Base-by-base conservation (phyloP, 768 basidiomycete species). In the Cantharellus cinnabarinus region DNA sequence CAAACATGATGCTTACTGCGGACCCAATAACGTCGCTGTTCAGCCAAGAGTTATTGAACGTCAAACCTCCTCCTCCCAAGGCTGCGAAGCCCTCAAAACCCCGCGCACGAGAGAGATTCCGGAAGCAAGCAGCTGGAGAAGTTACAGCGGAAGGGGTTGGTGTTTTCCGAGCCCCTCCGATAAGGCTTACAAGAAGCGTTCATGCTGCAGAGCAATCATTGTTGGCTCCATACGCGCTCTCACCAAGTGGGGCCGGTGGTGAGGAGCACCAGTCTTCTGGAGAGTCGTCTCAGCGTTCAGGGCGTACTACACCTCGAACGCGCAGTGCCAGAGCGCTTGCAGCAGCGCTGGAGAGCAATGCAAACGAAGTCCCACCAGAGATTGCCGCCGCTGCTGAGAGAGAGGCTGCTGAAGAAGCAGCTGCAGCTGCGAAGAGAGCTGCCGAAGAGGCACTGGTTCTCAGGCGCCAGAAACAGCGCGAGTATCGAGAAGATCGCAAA, bases 11-110 rank as follows among this genome's bases (percentile, higher is more conserved):
- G 44, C 69, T 88, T 3, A 70, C 75, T 53, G 68, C 74, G 2
- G 74, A 77, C 34, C 83, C 86, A 0, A 68, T 93, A 35, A 70
- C 74, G 0, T 81, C 83, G 0, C 68, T 95, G 5, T 79, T 90
- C 66, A 71, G 71, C 62, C 85, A 78, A 61, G 84, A 85, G 60
- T 67, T 88, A 14, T 80, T 78, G 2, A 74, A 72, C 55, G 67
- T 75, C 29, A 85, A 81, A 62, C 80, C 78, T 2, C 78, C 78
- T 0, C 77, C 79, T 0, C 79, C 82, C 0, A 76, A 79, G 0
- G 77, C 79, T 1, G 77, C 5, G 58, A 38, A 38, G 48, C 38
- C 41, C 41, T 39, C 63, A 34, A 61, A 61, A 57, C 1, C 44
- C 29, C 44, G 20, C 20, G 20, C 20, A 29, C 20, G 20, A 29